Conservation (phyloP, 306 rosid species). For the Lathyrus sativus region DNA sequence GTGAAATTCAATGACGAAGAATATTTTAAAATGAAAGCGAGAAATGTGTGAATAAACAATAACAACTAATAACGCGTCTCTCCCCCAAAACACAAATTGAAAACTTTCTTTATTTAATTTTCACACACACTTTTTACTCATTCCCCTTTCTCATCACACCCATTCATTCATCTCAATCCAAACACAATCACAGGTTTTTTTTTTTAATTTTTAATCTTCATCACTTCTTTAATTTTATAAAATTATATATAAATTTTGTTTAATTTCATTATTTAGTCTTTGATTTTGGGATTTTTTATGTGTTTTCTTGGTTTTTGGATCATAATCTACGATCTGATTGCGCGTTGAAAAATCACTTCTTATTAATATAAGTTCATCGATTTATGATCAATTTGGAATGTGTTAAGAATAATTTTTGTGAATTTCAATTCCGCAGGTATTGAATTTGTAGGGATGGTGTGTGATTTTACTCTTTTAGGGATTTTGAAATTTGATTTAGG, state of each 20-base stretch:
- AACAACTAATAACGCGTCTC: neutral
- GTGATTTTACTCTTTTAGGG: slow-evolving; percentile 16
- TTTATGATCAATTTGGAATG: neutral
- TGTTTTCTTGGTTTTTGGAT: neutral
- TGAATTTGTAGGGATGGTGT: slow-evolving; percentile 17
- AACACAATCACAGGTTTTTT: slow-evolving; percentile 2
- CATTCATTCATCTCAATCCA: neutral
- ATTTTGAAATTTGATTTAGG: slow-evolving; percentile 2
- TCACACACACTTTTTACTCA: neutral
- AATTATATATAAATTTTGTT: neutral
- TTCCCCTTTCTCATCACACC: neutral
- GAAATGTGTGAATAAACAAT: no score
- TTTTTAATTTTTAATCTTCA: neutral
- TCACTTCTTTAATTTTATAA: neutral
- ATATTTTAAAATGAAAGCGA: no score
- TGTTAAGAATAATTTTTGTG: neutral
- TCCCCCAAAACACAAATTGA: neutral
- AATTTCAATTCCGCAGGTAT: neutral
- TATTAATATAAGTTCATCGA: neutral
- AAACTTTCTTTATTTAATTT: neutral
- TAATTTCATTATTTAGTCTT: neutral
- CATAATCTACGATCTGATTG: neutral
- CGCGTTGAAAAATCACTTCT: neutral
- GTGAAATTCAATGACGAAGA: no score
- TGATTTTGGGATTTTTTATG: neutral